These are phyloP conservation scores for Narthecium ossifragum DNA, from an alignment of 106 monocot genomes.

Conservation along the genomic window DNA sequence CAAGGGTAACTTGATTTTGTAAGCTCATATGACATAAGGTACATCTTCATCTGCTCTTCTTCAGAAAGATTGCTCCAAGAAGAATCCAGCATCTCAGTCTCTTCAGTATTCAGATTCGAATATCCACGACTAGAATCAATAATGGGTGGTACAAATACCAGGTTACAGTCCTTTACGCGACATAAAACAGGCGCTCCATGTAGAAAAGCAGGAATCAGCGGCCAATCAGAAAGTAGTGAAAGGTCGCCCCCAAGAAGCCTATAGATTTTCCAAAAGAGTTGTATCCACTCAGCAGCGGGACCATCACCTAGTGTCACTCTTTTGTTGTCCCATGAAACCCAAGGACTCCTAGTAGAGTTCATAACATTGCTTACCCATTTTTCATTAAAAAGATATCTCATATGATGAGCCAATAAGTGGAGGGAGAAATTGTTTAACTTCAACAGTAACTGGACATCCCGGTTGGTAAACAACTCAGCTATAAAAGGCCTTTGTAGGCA, in stretches of 20 bases:
- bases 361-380: slow-evolving; percentile 51
- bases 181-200: slow-evolving; percentile 55
- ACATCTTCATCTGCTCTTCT: slow-evolving; percentile 23
- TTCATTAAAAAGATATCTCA: slow-evolving; percentile 59
- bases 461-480: slow-evolving; percentile 29
- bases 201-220: slow-evolving; percentile 81
- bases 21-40: slow-evolving; percentile 48
- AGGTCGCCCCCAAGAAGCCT: slow-evolving; percentile 54
- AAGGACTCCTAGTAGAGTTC: slow-evolving; percentile 37
- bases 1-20: slow-evolving; percentile 63
- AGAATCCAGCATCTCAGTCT: slow-evolving; percentile 5
- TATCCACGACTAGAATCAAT: slow-evolving; percentile 12
- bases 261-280: slow-evolving; percentile 77
- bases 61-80: slow-evolving; percentile 13
- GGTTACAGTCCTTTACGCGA: slow-evolving; percentile 50
- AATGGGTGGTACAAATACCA: slow-evolving; percentile 71
- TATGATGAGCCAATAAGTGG: slow-evolving; percentile 50
- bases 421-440: slow-evolving; percentile 51
- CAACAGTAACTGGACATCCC: slow-evolving; percentile 43
- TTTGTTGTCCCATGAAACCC: slow-evolving; percentile 72
- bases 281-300: slow-evolving; percentile 75
- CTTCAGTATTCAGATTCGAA: slow-evolving; percentile 16
- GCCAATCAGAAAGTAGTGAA: slow-evolving; percentile 80
- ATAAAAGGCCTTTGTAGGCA: slow-evolving; percentile 65
- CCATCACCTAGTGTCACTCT: slow-evolving; percentile 16